These are phyloP conservation scores for Hygrocybe punicea DNA, from an alignment of 768 basidiomycete species.

Conservation along the genomic window DNA sequence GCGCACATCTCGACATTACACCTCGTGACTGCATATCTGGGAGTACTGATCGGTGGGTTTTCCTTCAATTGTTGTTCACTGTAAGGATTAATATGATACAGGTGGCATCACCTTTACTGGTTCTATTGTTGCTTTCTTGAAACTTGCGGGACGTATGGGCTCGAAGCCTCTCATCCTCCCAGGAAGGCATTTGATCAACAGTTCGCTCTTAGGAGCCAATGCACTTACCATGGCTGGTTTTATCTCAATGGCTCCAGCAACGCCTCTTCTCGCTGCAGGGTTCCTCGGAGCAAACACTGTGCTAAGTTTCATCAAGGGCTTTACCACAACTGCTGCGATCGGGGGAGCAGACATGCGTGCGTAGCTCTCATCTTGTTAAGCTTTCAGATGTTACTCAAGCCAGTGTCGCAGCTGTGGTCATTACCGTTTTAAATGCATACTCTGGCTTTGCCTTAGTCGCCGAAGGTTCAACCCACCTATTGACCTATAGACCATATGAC, in stretches of 20 bases:
- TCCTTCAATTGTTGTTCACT: neutral
- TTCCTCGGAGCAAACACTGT: conserved; percentile 71
- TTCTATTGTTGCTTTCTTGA: conserved; percentile 85
- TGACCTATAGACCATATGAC: conserved; percentile 1
- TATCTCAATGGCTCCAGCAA: conserved; percentile 61
- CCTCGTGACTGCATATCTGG: conserved; percentile 80
- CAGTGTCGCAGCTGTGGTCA: conserved; percentile 65
- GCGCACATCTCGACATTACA: conserved; percentile 70
- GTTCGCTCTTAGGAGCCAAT: conserved; percentile 68
- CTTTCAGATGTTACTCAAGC: neutral
- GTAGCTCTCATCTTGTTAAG: conserved; percentile 28
- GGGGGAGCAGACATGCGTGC: conserved; percentile 92
- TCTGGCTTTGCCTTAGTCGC: conserved; percentile 89
- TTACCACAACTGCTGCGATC: conserved; percentile 86
- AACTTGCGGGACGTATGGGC: conserved; percentile 78
- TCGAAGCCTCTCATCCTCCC: conserved; percentile 71
- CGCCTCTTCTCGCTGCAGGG: conserved; percentile 71
- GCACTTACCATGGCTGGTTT: conserved; percentile 73
- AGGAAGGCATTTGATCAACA: conserved; percentile 74
- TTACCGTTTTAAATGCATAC: conserved; percentile 87
- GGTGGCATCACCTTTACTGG: conserved; percentile 88
- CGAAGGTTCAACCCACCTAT: conserved; percentile 49
- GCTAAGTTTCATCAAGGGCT: conserved; percentile 82
- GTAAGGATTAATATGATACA: conserved; percentile 17
- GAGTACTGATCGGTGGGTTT: conserved; percentile 73